Evolutionary conservation across 2,329 filamentous ascomycete species (phyloP).

Genomic region (Capronia americana): DNA sequence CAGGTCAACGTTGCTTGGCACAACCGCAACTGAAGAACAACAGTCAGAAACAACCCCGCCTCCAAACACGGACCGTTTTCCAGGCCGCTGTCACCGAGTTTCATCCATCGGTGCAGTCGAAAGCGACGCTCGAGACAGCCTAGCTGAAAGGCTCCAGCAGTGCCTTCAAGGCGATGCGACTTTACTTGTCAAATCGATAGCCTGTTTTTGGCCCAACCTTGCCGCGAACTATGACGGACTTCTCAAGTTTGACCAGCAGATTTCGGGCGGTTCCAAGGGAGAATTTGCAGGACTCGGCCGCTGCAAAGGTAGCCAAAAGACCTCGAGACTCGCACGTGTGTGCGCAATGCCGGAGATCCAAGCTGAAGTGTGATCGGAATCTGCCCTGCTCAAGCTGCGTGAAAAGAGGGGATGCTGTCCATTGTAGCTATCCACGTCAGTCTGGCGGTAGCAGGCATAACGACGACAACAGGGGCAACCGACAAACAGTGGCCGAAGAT

Average conservation of each 20-base stretch:
- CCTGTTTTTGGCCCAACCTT: too few relatives aligned
- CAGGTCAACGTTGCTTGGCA: not conserved
- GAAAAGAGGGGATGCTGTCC: conserved; percentile 78
- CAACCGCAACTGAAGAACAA: not conserved
- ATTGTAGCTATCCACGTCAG: conserved; percentile 76
- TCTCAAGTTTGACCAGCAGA: conserved; percentile 28
- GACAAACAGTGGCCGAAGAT: conserved; percentile 25
- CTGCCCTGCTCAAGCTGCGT: conserved; percentile 53
- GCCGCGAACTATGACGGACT: conserved; percentile 20
- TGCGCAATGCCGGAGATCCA: conserved; percentile 47
- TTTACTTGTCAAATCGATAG: not conserved
- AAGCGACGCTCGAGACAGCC: not conserved
- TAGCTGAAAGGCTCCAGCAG: not conserved
- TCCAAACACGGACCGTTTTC: not conserved
- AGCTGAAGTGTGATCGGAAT: conserved; percentile 50
- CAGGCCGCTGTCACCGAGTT: not conserved
- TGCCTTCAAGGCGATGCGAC: not conserved
- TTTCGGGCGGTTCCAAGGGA: conserved; percentile 64
- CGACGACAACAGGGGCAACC: conserved; percentile 1
- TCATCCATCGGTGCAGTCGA: not conserved
- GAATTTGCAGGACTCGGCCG: conserved; percentile 49
- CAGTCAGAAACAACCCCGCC: not conserved
- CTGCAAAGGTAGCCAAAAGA: conserved; percentile 74
- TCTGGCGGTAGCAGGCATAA: not conserved
- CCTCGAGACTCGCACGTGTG: conserved; percentile 81